Evolutionary conservation across 1,284 basidiomycete species (phyloP), one percentile per base, ranked within the genome.

Genomic region (Ganoderma boninense): DNA sequence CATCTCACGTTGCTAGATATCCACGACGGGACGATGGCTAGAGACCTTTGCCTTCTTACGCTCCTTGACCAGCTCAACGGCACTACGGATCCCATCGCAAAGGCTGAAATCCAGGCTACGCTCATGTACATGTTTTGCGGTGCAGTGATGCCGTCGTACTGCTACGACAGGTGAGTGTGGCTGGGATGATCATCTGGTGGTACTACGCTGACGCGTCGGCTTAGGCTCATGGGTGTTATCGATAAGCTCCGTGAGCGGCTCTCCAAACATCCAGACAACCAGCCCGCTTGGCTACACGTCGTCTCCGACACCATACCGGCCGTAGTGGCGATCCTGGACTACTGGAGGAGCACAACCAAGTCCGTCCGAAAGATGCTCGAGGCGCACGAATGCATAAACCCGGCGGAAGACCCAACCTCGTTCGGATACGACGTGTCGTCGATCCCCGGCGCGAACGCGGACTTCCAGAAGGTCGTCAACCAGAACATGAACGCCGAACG

Each of bases 1-100:
- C 77, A 79, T 46, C 64, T 78, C 11, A 78, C 78, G 2, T 59
- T 77, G 29, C 62, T 76, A 5, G 78, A 79, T 60, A 67, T 77
- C n/a, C 76, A 79, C 52, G 76, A 78, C n/a, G 73, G 67, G 49
- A 52, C 20, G 66, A 72, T 4, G 61, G 79, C 10, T 73, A 75
- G 10, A 71, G 78, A 3, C 75, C 77, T 66, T 72, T 79, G 14
- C 67, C 10, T 52, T n/a, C 49, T 52, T 26, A 52, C 66, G 44
- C 23, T 79, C 8, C 46, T 78, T n/a, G 64, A 74, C 57, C 70
- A 78, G n/a, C 32, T 77, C 16, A 61, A 76, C 60, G 23, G 73
- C 8, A 11, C 49, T 40, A 65, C 13, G 65, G 26, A 52, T 52
- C 49, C 23, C 32, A 10, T 40, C 16, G 57, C 1, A 1, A 49